Evolutionary conservation across 2,329 filamentous ascomycete species (phyloP).

Genomic region (Didymellaceae sp.): DNA sequence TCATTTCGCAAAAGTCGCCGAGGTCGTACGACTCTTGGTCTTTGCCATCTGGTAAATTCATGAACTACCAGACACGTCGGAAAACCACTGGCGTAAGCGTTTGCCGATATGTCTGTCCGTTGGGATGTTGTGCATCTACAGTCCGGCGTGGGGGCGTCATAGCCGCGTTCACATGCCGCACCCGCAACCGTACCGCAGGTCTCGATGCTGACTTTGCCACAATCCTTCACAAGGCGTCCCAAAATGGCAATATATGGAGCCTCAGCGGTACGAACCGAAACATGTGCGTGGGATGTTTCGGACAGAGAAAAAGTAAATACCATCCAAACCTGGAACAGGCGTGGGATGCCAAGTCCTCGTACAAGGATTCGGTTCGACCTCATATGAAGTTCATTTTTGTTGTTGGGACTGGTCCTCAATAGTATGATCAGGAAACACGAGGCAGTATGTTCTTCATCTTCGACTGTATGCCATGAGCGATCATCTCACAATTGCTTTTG

Average conservation of each 20-base stretch:
- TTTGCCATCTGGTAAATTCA: not conserved
- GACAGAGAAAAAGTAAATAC: not conserved
- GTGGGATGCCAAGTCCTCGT: constrained; percentile 8
- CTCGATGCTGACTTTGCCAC: constrained; percentile 5
- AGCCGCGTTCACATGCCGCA: not conserved
- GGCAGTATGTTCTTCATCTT: too few relatives aligned
- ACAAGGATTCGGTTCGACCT: not conserved
- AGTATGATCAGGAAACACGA: not conserved
- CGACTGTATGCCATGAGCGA: too few relatives aligned
- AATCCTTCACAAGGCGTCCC: not conserved
- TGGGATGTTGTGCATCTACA: not conserved
- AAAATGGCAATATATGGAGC: constrained; percentile 1
- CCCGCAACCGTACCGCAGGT: constrained; percentile 3
- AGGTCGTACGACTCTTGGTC: constrained; percentile 4
- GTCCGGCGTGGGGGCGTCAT: constrained; percentile 2
- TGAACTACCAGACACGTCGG: not conserved
- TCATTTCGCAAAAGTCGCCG: not conserved
- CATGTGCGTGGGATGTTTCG: constrained; percentile 1
- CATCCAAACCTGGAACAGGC: not conserved
- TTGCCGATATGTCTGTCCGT: not conserved
- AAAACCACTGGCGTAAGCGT: not conserved
- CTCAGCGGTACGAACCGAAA: constrained; percentile 10
- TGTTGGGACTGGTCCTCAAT: not conserved
- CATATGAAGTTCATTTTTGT: not conserved
- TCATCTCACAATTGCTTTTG: too few relatives aligned